Evolutionary conservation across 2,329 filamentous ascomycete genomes (phyloP).

Genomic region (Clarireedia hainanense): DNA sequence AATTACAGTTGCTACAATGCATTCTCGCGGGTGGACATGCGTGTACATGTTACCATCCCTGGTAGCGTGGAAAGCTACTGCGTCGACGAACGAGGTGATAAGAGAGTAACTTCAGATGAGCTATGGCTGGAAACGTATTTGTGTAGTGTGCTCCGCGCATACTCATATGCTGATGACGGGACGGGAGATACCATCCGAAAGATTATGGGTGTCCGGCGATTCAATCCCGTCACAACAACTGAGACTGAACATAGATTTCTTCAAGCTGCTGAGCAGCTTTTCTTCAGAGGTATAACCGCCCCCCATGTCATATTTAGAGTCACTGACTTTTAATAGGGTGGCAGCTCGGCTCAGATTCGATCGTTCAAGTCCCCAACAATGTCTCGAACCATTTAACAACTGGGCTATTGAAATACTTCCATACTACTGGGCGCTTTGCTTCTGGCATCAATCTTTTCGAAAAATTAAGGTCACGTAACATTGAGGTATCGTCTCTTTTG

Average conservation of each 20-base stretch:
- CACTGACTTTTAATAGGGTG: conserved; percentile 51
- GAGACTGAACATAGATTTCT: conserved; percentile 96
- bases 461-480: conserved; percentile 82
- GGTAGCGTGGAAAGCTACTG: conserved; percentile 96
- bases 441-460: conserved; percentile 98
- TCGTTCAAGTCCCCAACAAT: conserved; percentile 94
- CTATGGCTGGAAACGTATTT: conserved; percentile 97
- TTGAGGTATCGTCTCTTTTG: conserved; percentile 88
- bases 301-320: not conserved
- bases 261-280: conserved; percentile 86
- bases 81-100: conserved; percentile 93
- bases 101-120: conserved; percentile 84
- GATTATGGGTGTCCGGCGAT: conserved; percentile 92
- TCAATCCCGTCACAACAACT: conserved; percentile 97
- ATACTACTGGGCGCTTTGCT: conserved; percentile 87
- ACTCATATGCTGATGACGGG: conserved; percentile 93
- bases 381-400: conserved; percentile 93
- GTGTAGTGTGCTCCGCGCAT: conserved; percentile 87
- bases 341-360: conserved; percentile 92
- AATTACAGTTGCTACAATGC: conserved; percentile 83
- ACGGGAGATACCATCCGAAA: conserved; percentile 92
- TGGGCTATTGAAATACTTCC: conserved; percentile 90
- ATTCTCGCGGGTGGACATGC: conserved; percentile 96
- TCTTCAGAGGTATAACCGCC: conserved; percentile 66
- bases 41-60: conserved; percentile 93